Base-by-base conservation (phyloP, 2,329 filamentous ascomycete genomes). In the Calonectria pauciramosa region DNA sequence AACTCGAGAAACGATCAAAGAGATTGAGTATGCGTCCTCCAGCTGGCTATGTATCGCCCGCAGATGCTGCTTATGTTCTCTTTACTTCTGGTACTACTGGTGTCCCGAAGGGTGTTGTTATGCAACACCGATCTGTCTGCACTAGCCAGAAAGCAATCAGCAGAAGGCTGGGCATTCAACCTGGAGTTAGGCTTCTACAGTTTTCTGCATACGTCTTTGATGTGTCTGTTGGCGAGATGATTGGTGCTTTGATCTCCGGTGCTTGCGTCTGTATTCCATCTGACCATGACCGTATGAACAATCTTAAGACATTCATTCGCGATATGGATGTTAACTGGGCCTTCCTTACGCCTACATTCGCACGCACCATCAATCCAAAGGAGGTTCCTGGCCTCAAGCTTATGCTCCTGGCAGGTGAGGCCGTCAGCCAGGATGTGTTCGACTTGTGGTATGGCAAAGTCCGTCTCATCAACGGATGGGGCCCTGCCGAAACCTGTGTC, bases 41-140 rank as follows among this genome's bases (percentile, higher is more conserved):
- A 20, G 44, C 11, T 36, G 44, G 64, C 3, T 51, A 51, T n/a
- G 64, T 67, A 2, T 52, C 44, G 7, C 64, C 64, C 14, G 64
- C 44, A 8, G 44, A 67, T 38, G 44, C 47, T 51, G 64, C 64
- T 1, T 83, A 82, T 67, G 69, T 78, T 1, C 41, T 80, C 14
- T 83, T 82, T 32, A 83, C 81, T 0, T 80, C 79, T 3, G 81
- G 80, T 8, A 80, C 72, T 23, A 82, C 81, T 0, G 82, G 79
- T 1, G 73, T 67, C 10, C 78, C 82, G 2, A 82, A 82, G 47
- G 81, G 79, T 20, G 73, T 79, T 14, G 64, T 77, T 7, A 68
- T 82, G 30, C 71, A 75, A 4, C 80, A 82, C 44, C 49, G 72
- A 13, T 68, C 71, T 18, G 66, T 80, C 20, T 71, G 71, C 34